Evolutionary conservation across 2,329 filamentous ascomycete species (phyloP).

Genomic region (Fusarium anthophilum): DNA sequence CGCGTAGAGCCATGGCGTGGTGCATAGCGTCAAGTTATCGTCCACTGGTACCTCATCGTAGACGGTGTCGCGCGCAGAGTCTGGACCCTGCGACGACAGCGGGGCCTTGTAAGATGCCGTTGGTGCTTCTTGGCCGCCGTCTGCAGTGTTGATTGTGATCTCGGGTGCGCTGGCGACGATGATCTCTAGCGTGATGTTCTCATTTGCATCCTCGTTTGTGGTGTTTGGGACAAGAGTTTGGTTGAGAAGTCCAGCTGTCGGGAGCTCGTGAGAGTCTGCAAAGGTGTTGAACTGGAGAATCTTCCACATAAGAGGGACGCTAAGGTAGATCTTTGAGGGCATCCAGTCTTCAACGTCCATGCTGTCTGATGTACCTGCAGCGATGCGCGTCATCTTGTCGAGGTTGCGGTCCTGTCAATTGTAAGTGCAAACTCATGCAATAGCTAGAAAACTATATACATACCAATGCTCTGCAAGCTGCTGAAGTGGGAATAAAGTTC

Average conservation of each 20-base stretch:
- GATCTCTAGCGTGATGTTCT: slow-evolving; percentile 56
- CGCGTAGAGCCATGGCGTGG: slow-evolving; percentile 55
- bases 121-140: slow-evolving; percentile 60
- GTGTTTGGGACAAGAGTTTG: slow-evolving; percentile 50
- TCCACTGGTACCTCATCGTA: slow-evolving; percentile 46
- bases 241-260: slow-evolving; percentile 53
- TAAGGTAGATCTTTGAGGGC: slow-evolving; percentile 62
- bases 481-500: slow-evolving; percentile 57
- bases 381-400: slow-evolving; percentile 59
- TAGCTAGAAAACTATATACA: slow-evolving; percentile 34
- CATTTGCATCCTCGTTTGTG: slow-evolving; percentile 46
- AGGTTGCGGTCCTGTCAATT: slow-evolving; percentile 55
- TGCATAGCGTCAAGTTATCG: slow-evolving; percentile 52
- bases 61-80: slow-evolving; percentile 36
- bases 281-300: slow-evolving; percentile 59
- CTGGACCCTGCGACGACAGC: slow-evolving; percentile 30
- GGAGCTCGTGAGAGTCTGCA: slow-evolving; percentile 48
- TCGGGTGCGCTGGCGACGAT: slow-evolving; percentile 62
- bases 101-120: slow-evolving; percentile 50
- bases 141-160: slow-evolving; percentile 60
- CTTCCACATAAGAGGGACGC: slow-evolving; percentile 63
- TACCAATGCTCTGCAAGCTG: slow-evolving; percentile 58
- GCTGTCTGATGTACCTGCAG: slow-evolving; percentile 55
- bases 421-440: slow-evolving; percentile 4
- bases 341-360: slow-evolving; percentile 62